Conservation (phyloP, 257 asterid genomes). For the Ocimum tenuiflorum region DNA sequence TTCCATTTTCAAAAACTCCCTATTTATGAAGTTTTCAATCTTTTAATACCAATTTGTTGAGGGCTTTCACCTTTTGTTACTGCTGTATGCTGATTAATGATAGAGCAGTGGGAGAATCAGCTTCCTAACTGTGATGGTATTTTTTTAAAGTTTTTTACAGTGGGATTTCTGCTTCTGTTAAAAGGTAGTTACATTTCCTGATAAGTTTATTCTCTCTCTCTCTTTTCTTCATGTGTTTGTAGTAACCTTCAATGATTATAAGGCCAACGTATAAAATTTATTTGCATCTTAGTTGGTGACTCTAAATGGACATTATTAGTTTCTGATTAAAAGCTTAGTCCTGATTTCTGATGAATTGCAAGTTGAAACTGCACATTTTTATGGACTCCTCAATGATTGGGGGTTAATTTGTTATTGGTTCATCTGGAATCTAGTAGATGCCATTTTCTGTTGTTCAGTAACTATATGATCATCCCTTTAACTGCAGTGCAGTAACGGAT, state of each 20-base stretch:
- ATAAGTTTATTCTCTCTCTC: background rate
- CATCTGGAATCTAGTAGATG: conserved; percentile 14
- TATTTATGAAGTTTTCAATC: conserved; percentile 9
- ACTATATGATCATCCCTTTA: conserved; percentile 13
- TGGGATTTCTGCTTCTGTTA: conserved; percentile 14
- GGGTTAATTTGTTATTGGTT: background rate
- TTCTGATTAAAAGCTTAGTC: background rate
- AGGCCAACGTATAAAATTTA: background rate
- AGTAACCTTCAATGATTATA: background rate
- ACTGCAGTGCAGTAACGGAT: background rate
- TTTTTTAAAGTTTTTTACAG: background rate
- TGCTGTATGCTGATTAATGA: conserved; percentile 11
- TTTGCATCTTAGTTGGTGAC: background rate
- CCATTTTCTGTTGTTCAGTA: background rate
- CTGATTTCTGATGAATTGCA: conserved; percentile 1
- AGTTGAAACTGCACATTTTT: background rate
- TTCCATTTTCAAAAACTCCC: background rate
- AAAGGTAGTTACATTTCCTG: background rate
- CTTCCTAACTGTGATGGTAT: background rate
- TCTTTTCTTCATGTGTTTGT: conserved; percentile 1
- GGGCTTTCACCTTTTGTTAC: conserved; percentile 29
- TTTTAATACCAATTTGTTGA: conserved; percentile 30
- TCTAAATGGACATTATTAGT: background rate
- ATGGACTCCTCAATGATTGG: conserved; percentile 1
- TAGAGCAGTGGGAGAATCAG: conserved; percentile 2